A percentile compares a stretch with the other conserved stretches of the same genome.
Conservation (phyloP, 176 grass and related monocot genomes). For the Triticum dicoccoides region DNA sequence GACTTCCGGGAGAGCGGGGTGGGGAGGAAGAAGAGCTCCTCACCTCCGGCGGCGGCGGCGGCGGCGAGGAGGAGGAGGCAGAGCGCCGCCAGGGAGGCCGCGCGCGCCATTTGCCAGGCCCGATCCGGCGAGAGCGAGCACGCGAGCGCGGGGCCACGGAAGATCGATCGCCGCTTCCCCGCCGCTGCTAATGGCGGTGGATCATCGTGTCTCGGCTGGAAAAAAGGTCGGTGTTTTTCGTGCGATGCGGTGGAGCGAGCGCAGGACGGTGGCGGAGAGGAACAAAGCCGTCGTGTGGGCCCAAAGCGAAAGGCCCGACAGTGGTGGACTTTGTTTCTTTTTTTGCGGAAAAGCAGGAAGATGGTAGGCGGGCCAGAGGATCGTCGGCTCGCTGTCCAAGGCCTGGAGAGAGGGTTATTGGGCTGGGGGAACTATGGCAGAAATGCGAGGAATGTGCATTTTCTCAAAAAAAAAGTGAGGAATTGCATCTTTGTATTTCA, state of each 20-base stretch:
- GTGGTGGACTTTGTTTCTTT: too few relatives aligned
- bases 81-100: background rate
- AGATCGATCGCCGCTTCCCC: background rate
- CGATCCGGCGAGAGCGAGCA: background rate
- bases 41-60: background rate
- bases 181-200: background rate
- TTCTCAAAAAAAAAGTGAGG: too few relatives aligned
- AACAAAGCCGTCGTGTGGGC: conserved; percentile 17
- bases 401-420: background rate
- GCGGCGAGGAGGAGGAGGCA: background rate
- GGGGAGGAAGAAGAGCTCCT: background rate
- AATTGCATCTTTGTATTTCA: background rate
- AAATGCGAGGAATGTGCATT: too few relatives aligned
- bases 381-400: too few relatives aligned
- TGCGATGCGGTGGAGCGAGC: conserved; percentile 11
- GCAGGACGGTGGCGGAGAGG: background rate
- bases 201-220: background rate
- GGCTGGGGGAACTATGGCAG: too few relatives aligned
- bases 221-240: background rate
- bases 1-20: background rate
- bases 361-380: background rate
- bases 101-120: background rate
- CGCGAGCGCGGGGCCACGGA: background rate
- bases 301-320: background rate
- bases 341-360: background rate